phyloP scores from a whole-genome alignment of 1,139 yeast species.

The Magnusiomyces ingens region DNA sequence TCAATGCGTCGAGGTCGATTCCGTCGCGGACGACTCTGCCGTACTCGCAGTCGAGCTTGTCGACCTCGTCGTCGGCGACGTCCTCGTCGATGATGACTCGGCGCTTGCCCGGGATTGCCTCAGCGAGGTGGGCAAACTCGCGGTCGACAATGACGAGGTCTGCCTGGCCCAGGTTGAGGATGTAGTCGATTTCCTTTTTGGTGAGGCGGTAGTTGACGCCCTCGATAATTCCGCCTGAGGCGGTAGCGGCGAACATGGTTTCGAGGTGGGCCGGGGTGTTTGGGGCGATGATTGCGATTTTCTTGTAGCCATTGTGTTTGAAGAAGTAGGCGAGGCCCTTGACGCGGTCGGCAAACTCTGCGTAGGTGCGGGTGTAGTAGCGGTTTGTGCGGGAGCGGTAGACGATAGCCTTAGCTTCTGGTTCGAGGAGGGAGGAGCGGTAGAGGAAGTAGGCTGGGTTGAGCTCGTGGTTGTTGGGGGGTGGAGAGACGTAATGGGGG shows the following conservation, averaged over 20 bases:
- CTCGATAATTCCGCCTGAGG: constrained; percentile 33
- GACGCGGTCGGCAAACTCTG: constrained; percentile 29
- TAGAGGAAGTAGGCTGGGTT: constrained; percentile 35
- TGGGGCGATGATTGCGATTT: constrained; percentile 33
- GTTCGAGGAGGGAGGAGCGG: constrained; percentile 34
- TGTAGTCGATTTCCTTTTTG: constrained; percentile 31
- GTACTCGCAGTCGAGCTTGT: constrained; percentile 23
- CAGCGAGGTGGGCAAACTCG: constrained; percentile 29
- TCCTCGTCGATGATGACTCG: constrained; percentile 30
- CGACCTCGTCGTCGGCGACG: constrained; percentile 20
- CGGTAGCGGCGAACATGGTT: constrained; percentile 33
- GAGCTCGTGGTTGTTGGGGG: constrained; percentile 28
- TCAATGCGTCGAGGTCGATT: constrained; percentile 15
- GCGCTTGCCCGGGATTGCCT: constrained; percentile 14
- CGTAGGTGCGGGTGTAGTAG: constrained; percentile 28
- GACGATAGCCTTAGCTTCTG: constrained; percentile 31
- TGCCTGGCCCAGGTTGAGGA: constrained; percentile 31
- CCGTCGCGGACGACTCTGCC: constrained; percentile 27
- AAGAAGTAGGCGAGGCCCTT: constrained; percentile 31
- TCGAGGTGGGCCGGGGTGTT: constrained; percentile 38
- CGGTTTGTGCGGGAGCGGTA: constrained; percentile 27
- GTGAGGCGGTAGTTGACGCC: constrained; percentile 35
- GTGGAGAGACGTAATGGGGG: constrained; percentile 9
- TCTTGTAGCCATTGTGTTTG: constrained; percentile 24
- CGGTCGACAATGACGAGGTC: constrained; percentile 32